Conservation (phyloP, 1,139 yeast genomes). For the Blastobotrys proliferans region DNA sequence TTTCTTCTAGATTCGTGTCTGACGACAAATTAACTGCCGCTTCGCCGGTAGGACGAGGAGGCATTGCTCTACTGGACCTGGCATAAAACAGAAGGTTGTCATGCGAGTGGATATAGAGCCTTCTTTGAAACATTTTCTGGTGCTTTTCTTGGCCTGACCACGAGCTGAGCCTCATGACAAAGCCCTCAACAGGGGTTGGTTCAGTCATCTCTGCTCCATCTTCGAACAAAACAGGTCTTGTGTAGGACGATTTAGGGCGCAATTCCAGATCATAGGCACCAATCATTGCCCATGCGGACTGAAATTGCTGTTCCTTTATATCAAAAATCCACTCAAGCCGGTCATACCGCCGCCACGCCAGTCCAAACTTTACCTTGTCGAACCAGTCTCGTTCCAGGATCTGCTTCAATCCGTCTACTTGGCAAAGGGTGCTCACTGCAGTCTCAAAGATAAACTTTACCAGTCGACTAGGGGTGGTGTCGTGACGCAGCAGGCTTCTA, state of each 20-base stretch:
- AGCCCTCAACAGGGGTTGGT: constrained; percentile 75
- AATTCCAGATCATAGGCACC: constrained; percentile 53
- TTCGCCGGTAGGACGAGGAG: constrained; percentile 48
- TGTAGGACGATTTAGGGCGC: constrained; percentile 48
- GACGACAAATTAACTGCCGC: constrained; percentile 18
- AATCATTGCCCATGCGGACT: constrained; percentile 43
- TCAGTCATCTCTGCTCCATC: constrained; percentile 37
- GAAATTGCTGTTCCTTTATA: constrained; percentile 46
- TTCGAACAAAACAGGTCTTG: constrained; percentile 33
- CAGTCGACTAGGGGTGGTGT: constrained; percentile 23
- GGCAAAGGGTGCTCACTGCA: constrained; percentile 29
- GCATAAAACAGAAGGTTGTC: constrained; percentile 60
- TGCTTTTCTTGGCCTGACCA: constrained; percentile 43
- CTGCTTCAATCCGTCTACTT: constrained; percentile 23
- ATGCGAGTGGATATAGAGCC: constrained; percentile 60
- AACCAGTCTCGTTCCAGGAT: constrained; percentile 26
- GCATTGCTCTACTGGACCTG: constrained; percentile 52
- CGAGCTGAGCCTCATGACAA: constrained; percentile 55
- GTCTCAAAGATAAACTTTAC: constrained; percentile 27
- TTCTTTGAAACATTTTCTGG: constrained; percentile 46
- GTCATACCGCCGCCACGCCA: constrained; percentile 66
- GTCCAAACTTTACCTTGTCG: constrained; percentile 40
- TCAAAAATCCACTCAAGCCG: constrained; percentile 71
- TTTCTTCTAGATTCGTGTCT: constrained; percentile 22
- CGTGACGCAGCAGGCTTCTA: constrained; percentile 12